A percentile compares a stretch with the other conserved stretches of the same genome.
phyloP scores from a whole-genome alignment of 768 basidiomycete species.

The Suillus placidus region DNA sequence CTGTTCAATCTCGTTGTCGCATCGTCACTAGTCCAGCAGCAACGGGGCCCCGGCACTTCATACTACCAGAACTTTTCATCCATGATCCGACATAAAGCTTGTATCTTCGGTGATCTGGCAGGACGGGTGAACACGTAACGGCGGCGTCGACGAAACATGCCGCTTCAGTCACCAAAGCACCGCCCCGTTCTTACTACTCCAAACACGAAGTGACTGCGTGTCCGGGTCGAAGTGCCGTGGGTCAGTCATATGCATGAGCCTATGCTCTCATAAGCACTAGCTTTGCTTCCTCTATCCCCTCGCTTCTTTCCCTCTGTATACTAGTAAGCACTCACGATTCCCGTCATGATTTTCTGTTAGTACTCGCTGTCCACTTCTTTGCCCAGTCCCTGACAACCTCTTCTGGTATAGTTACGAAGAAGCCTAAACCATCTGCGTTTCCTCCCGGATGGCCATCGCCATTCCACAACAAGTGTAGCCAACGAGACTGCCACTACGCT shows the following conservation, averaged over 20 bases:
- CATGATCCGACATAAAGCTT: not conserved
- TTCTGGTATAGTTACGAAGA: slow-evolving; percentile 32
- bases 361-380: slow-evolving; percentile 11
- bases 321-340: slow-evolving; percentile 19
- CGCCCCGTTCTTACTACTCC: not conserved
- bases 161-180: slow-evolving; percentile 4
- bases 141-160: not conserved
- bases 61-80: not conserved
- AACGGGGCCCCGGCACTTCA: not conserved
- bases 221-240: slow-evolving; percentile 22
- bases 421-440: slow-evolving; percentile 29
- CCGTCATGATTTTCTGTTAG: slow-evolving; percentile 33
- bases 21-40: not conserved
- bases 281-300: slow-evolving; percentile 19
- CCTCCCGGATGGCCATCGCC: slow-evolving; percentile 40
- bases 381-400: slow-evolving; percentile 1
- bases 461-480: slow-evolving; percentile 40
- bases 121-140: not conserved
- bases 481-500: slow-evolving; percentile 34
- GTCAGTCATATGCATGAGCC: slow-evolving; percentile 15
- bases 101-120: not conserved
- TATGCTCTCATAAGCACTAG: slow-evolving; percentile 30
- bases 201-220: slow-evolving; percentile 39
- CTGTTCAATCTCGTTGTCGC: not conserved
- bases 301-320: slow-evolving; percentile 7